Base-by-base conservation (phyloP, 331 rosid species). In the Cydonia oblonga region DNA sequence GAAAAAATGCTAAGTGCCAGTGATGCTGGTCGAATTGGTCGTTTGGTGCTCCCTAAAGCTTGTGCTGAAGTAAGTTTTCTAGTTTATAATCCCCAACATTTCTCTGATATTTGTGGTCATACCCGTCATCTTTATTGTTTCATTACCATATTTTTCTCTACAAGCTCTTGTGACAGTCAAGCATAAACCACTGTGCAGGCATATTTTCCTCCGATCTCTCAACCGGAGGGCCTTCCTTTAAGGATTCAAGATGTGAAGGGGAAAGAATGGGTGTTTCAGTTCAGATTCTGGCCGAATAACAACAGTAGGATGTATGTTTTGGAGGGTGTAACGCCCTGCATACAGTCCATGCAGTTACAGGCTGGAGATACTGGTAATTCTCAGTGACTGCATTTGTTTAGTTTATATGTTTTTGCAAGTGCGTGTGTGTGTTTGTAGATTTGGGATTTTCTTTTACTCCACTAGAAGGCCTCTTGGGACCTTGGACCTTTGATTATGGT, bases 1-100 rank as follows among this genome's bases (percentile, higher is more conserved):
- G 98, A 93, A 76, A 93, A 93, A 86, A 93, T 91, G 97, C 90
- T 93, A 75, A 93, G 98, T 78, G 98, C 98, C 76, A 93, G 98
- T 89, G 98, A 93, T 76, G 98, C 98, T 23, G 98, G 98, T 79
- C 96, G 98, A 75, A 93, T 93, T 81, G 98, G 98, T 75, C 96
- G 98, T 66, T 75, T 93, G 81, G 97, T 93, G 78, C 90, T 93
- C 81, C 98, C 98, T 46, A 93, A 93, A 88, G 98, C 98, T 40
- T 93, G 98, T 78, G 98, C 98, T 57, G 98, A 93, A 76, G 98
- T 93, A 86, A 75, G 87, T 78, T 61, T 64, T 74, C 30, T 68
- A 28, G 28, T 44, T 59, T 38, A 57, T 66, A 68, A 26, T 24
- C 42, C 70, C 59, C 23, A 12, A n/a, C 56, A 52, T 78, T 71